These are phyloP conservation scores for Closterium sp. DNA, from an alignment of 139 green algal species.

Conservation along the genomic window DNA sequence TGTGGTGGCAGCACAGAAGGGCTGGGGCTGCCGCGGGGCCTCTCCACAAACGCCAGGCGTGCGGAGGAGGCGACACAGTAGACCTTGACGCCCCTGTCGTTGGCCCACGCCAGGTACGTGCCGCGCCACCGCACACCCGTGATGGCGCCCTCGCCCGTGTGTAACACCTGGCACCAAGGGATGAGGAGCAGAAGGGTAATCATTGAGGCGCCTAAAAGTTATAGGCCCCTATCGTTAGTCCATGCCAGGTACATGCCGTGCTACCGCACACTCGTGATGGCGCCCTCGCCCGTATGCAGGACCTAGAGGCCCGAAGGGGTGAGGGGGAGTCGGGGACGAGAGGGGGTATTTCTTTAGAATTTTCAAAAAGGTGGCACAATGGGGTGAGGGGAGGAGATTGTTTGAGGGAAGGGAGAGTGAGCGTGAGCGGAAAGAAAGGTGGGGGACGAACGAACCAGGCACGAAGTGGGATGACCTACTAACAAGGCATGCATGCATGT, in stretches of 20 bases:
- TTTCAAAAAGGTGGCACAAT: too few relatives aligned
- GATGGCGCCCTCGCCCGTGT: slow-evolving; percentile 70
- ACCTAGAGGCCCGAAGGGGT: slow-evolving; percentile 17
- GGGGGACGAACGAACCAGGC: too few relatives aligned
- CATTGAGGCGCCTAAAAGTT: slow-evolving; percentile 62
- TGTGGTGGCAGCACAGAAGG: slow-evolving; percentile 8
- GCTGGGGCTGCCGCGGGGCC: slow-evolving; percentile 15
- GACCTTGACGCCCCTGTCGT: slow-evolving; percentile 71
- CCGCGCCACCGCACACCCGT: slow-evolving; percentile 68
- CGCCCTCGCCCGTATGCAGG: slow-evolving; percentile 71
- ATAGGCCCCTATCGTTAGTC: slow-evolving; percentile 72
- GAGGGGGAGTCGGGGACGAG: background rate
- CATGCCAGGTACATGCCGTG: slow-evolving; percentile 77
- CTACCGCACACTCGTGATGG: slow-evolving; percentile 70
- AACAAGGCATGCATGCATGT: too few relatives aligned
- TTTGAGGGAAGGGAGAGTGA: too few relatives aligned
- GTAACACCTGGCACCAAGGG: too few relatives aligned
- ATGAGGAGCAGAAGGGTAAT: too few relatives aligned
- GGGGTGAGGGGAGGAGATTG: too few relatives aligned
- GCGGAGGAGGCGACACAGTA: slow-evolving; percentile 72
- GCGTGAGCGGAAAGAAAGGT: background rate
- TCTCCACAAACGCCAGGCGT: slow-evolving; percentile 58
- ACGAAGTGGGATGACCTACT: too few relatives aligned
- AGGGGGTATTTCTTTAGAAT: too few relatives aligned
- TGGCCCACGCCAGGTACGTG: slow-evolving; percentile 84